Evolutionary conservation across 768 basidiomycete genomes (phyloP).

Genomic region (Rubroboletus satanas): DNA sequence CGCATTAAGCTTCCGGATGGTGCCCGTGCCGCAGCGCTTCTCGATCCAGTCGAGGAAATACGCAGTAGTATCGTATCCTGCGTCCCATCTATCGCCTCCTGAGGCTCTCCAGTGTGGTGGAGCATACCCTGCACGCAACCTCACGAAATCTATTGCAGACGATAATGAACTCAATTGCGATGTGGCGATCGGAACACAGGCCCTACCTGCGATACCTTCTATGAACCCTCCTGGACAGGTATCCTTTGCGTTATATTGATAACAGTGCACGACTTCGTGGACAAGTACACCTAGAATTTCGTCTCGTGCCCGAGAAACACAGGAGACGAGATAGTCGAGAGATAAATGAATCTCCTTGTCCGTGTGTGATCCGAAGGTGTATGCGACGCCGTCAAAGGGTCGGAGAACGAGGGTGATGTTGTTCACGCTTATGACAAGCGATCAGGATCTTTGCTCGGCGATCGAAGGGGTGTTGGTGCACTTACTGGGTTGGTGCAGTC

Average conservation of each 20-base stretch:
- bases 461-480: background rate
- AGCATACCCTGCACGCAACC: constrained; percentile 50
- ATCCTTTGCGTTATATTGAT: constrained; percentile 59
- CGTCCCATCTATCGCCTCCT: constrained; percentile 59
- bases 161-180: background rate
- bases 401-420: constrained; percentile 57
- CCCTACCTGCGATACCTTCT: constrained; percentile 73
- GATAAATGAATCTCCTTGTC: constrained; percentile 77
- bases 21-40: constrained; percentile 46
- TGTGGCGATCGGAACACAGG: background rate
- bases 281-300: constrained; percentile 70
- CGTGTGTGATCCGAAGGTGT: constrained; percentile 52
- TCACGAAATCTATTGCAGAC: constrained; percentile 59
- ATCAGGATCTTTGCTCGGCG: constrained; percentile 5
- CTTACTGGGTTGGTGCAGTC: constrained; percentile 48
- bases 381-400: constrained; percentile 66
- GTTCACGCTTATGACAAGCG: constrained; percentile 39
- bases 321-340: constrained; percentile 54
- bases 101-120: constrained; percentile 69
- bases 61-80: constrained; percentile 69
- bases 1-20: constrained; percentile 56
- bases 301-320: constrained; percentile 40
- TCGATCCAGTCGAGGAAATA: constrained; percentile 74
- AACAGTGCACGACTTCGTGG: constrained; percentile 80
- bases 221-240: constrained; percentile 67